Evolutionary conservation across 306 rosid species (phyloP), one percentile per base, ranked within the genome.

Genomic region (Herpetospermum pedunculosum): DNA sequence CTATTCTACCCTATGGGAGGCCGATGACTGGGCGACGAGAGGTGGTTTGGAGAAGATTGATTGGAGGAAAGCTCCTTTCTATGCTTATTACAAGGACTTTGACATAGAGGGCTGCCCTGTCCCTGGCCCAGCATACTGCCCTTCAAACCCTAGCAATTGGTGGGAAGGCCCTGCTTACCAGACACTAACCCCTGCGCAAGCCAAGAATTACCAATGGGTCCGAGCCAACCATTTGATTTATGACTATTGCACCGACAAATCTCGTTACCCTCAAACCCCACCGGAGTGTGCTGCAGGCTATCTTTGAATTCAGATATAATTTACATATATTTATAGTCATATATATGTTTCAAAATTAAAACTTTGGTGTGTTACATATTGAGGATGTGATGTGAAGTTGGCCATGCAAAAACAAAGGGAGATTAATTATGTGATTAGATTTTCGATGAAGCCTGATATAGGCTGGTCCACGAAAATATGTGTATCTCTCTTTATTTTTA

Each of bases 21-120:
- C n/a, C n/a, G n/a, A n/a, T n/a, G n/a, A n/a, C n/a, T n/a, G n/a
- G n/a, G n/a, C n/a, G 90, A 93, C 98, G 3, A 89, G 98, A 75
- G 98, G 98, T 8, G 98, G 98, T 2, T 77, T 93, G n/a, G 98
- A 93, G 85, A 93, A 93, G 87, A 93, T 93, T 13, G 76, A 93
- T 77, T 93, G 98, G 98, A 87, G 85, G 74, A 88, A 86, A 78
- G 94, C 98, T 46, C 98, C 98, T 0, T 93, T 93, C 84, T 73
- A 53, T 13, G 85, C 98, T 38, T 87, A 90, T 32, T 93, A 90
- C 85, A 93, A 80, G 64, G 98, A 93, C 72, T 89, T 93, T 48
- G 96, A 93, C 76, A 90, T 93, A 15, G 98, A 93, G 77, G 98
- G 97, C 0, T 93, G 98, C 48, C 8, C 83, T 0, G 88, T 90